Base-by-base conservation (phyloP, 768 basidiomycete species). In the Baorangia bicolor region DNA sequence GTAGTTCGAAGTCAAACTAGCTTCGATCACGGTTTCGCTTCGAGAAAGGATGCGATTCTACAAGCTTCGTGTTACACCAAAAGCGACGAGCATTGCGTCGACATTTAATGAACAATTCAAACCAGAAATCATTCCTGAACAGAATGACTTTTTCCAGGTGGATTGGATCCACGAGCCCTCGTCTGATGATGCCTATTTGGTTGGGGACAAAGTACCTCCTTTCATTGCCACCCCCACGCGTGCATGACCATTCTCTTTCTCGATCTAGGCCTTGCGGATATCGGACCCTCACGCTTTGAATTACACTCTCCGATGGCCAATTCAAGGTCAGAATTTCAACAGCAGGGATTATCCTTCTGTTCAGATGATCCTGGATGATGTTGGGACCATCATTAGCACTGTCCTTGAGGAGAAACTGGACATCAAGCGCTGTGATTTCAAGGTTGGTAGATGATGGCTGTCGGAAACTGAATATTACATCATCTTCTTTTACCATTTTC, bases 21-120 rank as follows among this genome's bases (percentile, higher is more conserved):
- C 85, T 4, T 83, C 84, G 5, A 85, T 92, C 20, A 81, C 81
- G 2, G 72, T 83, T 38, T 90, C 90, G 4, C 77, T 93, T 39
- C 83, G 89, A 25, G 90, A 92, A 51, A 77, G 90, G 49, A 92
- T 92, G 90, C 80, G 85, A 30, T 92, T 92, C 68, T 92, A 92
- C 72, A 92, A 92, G 69, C 76, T 92, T 53, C 81, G 81, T 49
- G 87, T 86, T 51, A 92, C 84, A 23, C 87, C 78, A 21, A 88
- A 85, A 68, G 88, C 84, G 39, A 81, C 82, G 7, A 77, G 75
- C 46, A 86, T 90, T 41, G 90, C 88, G 1, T 82, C 86, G 6
- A 84, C 81, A 12, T 93, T 88, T 71, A 97, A 96, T 66, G 84
- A 84, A 55, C 86, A 87, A 56, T 91, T 93, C 69, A 83, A 84